phyloP scores from a whole-genome alignment of 192 early-diverging fungal species.

The Backusella australiensis region DNA sequence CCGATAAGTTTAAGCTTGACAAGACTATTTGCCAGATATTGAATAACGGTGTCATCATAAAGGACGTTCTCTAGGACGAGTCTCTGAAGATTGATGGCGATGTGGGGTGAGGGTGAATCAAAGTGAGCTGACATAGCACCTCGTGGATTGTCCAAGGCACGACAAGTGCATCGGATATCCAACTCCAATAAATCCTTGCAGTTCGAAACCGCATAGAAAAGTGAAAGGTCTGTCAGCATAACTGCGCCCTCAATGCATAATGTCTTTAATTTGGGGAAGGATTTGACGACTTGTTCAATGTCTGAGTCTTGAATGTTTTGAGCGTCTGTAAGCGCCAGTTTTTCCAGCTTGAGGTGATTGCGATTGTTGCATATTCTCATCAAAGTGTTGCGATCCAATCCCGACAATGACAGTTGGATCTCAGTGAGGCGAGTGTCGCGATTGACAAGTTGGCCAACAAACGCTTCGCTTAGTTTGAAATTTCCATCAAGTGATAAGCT shows the following conservation, averaged over 20 bases:
- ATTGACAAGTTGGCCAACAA: background rate
- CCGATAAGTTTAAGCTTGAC: background rate
- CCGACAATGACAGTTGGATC: constrained; percentile 2
- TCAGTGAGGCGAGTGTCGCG: background rate
- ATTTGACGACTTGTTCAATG: background rate
- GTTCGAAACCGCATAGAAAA: background rate
- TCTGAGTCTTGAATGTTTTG: constrained; percentile 10
- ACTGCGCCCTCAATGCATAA: background rate
- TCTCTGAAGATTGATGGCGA: background rate
- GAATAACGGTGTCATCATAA: background rate
- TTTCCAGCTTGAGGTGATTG: background rate
- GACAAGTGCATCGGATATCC: background rate
- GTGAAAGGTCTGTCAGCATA: background rate
- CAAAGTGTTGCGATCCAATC: background rate
- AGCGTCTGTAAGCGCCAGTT: constrained; percentile 25
- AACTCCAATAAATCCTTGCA: background rate
- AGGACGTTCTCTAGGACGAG: background rate
- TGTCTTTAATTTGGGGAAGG: background rate
- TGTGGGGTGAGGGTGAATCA: background rate
- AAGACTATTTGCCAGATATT: background rate
- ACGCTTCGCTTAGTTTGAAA: background rate
- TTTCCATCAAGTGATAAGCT: background rate
- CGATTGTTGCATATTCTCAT: background rate
- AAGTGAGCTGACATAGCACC: background rate
- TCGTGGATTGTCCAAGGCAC: background rate